Evolutionary conservation across 2,329 filamentous ascomycete genomes (phyloP), one percentile per base, ranked within the genome.

Genomic region (Alternaria brassicicola): DNA sequence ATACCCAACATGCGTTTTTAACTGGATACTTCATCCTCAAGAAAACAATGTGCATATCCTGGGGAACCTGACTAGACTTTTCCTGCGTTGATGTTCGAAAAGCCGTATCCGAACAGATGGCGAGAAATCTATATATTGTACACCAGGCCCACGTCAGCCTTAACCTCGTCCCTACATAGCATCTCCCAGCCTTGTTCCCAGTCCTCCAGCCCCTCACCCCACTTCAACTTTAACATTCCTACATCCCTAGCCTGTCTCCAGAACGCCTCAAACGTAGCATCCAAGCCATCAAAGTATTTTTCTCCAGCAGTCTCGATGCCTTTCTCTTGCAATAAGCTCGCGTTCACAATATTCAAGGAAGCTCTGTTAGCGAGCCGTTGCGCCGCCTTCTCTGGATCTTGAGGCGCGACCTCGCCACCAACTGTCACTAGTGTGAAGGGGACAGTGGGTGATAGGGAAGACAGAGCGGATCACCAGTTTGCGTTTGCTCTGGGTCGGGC

Each of bases 101-200:
- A 35, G 15, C 19, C 19, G 19, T 47, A 31, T 8, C 28, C 6
- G 13, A 23, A 47, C 43, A 33, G 30, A 36, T 15, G 38, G 21
- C 3, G 26, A 35, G 12, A 19, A 54, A 23, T 1, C 43, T 47
- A 47, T 8, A 47, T 35, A 23, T 9, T 47, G 30, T 47, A 69
- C 21, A 70, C 64, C 54, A 69, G 45, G 21, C 63, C 69, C n/a
- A 50, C 59, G 38, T 59, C 48, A 39, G 67, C 60, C 13, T 23
- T 26, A n/a, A 70, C 61, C 38, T 71, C 43, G 45, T 69, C 69
- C 35, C 42, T 63, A 47, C 64, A 68, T 23, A 72, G 46, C 10
- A 50, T 57, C 9, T 71, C 69, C 70, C 70, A 72, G 4, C 57
- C 69, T 35, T 63, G 52, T 33, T 52, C 57, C 68, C 63, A 72